These are phyloP conservation scores for Candida mesenterica DNA, from an alignment of 1,139 yeast genomes.

Conservation along the genomic window DNA sequence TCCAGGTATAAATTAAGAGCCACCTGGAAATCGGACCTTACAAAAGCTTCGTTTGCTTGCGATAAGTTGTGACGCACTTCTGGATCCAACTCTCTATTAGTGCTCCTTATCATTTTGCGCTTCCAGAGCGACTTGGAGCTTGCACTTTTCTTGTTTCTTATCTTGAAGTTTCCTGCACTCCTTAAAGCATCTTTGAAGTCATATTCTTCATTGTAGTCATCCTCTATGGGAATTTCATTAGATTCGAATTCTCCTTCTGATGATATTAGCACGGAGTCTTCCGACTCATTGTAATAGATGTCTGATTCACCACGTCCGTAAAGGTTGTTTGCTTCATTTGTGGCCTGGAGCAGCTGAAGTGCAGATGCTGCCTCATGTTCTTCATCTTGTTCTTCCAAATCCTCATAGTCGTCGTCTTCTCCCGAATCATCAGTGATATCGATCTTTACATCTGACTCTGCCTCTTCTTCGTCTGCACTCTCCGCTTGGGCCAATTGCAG, in stretches of 20 bases:
- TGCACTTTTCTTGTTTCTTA: slow-evolving; percentile 39
- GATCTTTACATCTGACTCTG: slow-evolving; percentile 3
- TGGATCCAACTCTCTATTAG: slow-evolving; percentile 57
- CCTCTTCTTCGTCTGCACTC: slow-evolving; percentile 9
- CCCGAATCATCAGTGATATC: slow-evolving; percentile 12
- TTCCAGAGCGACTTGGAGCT: slow-evolving; percentile 31
- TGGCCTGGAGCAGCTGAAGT: background rate
- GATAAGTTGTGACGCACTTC: slow-evolving; percentile 67
- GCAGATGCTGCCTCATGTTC: slow-evolving; percentile 7
- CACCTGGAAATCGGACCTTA: slow-evolving; percentile 55
- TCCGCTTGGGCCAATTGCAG: slow-evolving; percentile 15
- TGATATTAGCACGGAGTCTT: slow-evolving; percentile 9
- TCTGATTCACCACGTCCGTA: no score
- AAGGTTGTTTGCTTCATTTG: no score
- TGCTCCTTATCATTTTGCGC: slow-evolving; percentile 34
- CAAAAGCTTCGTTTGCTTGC: slow-evolving; percentile 79
- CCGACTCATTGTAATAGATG: background rate
- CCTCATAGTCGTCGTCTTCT: slow-evolving; percentile 18
- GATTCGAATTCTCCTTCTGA: slow-evolving; percentile 26
- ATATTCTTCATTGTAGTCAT: slow-evolving; percentile 44
- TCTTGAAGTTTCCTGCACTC: slow-evolving; percentile 59
- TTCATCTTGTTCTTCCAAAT: slow-evolving; percentile 13
- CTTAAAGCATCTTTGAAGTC: slow-evolving; percentile 61
- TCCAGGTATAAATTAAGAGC: slow-evolving; percentile 70
- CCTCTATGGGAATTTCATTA: slow-evolving; percentile 25